A percentile compares a stretch with the other conserved stretches of the same genome.
Conservation (phyloP, 1,139 yeast genomes). For the Yamadazyma conglobata region DNA sequence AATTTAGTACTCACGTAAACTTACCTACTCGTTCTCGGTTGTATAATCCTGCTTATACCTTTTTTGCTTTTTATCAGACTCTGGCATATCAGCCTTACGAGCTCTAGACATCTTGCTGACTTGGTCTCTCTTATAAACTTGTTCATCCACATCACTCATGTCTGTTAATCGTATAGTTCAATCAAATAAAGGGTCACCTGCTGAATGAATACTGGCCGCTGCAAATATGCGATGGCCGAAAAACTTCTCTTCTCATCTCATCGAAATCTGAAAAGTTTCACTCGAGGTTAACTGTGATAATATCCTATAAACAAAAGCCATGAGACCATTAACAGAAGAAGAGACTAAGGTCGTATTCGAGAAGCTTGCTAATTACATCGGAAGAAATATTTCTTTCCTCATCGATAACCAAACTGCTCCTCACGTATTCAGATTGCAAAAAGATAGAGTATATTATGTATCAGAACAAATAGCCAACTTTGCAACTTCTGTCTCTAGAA, state of each 20-base stretch:
- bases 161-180: not conserved
- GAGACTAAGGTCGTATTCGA: slow-evolving; percentile 96
- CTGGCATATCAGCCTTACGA: slow-evolving; percentile 28
- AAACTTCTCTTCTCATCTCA: slow-evolving; percentile 5
- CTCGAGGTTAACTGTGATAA: not conserved
- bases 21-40: slow-evolving; percentile 28
- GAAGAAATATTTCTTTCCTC: slow-evolving; percentile 84
- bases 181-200: no score
- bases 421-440: slow-evolving; percentile 92
- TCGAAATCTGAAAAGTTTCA: slow-evolving; percentile 3
- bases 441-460: slow-evolving; percentile 93
- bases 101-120: slow-evolving; percentile 39
- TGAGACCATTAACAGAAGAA: slow-evolving; percentile 96
- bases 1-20: no score
- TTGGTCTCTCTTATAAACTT: slow-evolving; percentile 40
- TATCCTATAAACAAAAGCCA: slow-evolving; percentile 19
- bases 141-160: slow-evolving; percentile 15
- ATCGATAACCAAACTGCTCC: slow-evolving; percentile 89
- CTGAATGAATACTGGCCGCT: no score
- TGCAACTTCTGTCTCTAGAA: slow-evolving; percentile 89
- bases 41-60: slow-evolving; percentile 11
- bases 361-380: slow-evolving; percentile 92
- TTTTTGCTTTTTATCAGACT: slow-evolving; percentile 12
- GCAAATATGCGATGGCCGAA: slow-evolving; percentile 1
- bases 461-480: slow-evolving; percentile 76